Conservation (phyloP, 371 early-diverging fungal species). For the Thermomucor indicae-seudaticae region DNA sequence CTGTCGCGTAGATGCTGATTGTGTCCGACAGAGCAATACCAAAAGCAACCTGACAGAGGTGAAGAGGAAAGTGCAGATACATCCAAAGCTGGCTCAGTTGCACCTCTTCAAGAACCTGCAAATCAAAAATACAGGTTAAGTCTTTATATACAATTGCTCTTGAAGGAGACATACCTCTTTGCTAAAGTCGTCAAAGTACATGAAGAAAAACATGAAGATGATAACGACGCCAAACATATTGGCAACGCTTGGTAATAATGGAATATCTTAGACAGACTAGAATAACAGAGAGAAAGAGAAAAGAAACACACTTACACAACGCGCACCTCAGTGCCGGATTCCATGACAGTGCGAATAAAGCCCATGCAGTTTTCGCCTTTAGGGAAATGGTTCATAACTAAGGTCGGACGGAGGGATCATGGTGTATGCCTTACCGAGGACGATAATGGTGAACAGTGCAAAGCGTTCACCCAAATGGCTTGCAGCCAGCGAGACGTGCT, state of each 20-base stretch:
- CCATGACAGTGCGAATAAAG: slow-evolving; percentile 39
- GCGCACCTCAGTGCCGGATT: slow-evolving; percentile 21
- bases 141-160: background rate
- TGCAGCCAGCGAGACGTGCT: slow-evolving; percentile 51
- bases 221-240: slow-evolving; percentile 43
- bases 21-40: slow-evolving; percentile 53
- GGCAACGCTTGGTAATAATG: slow-evolving; percentile 19
- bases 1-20: slow-evolving; percentile 29
- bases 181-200: slow-evolving; percentile 51
- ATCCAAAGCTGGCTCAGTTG: slow-evolving; percentile 52
- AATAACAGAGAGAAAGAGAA: background rate
- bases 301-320: slow-evolving; percentile 25
- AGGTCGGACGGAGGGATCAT: background rate
- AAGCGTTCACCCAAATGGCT: slow-evolving; percentile 57
- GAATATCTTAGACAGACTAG: background rate
- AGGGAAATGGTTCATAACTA: background rate
- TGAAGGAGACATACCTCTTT: too few relatives aligned
- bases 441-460: slow-evolving; percentile 53
- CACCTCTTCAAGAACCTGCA: slow-evolving; percentile 17
- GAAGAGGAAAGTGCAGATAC: slow-evolving; percentile 57
- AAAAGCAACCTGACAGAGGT: slow-evolving; percentile 52
- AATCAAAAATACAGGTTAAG: background rate
- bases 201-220: slow-evolving; percentile 48
- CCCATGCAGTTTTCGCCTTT: slow-evolving; percentile 48
- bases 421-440: slow-evolving; percentile 32